Conservation (phyloP, 108 stramenopile genomes). For the Schizochytrium sp. region DNA sequence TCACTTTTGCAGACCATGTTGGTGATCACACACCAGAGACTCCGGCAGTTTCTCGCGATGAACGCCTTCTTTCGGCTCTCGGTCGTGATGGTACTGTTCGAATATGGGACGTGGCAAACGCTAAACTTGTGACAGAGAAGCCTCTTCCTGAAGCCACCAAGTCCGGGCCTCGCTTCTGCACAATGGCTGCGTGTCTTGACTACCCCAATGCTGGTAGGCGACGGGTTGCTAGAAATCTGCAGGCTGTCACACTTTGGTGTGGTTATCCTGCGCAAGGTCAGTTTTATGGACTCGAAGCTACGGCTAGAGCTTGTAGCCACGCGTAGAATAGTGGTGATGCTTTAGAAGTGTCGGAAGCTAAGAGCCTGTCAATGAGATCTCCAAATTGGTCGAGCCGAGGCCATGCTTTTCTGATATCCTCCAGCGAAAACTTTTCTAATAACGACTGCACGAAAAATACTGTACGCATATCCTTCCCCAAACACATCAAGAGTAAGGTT, state of each 20-base stretch:
- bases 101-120: slow-evolving; percentile 1
- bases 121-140: not conserved
- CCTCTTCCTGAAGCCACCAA: not conserved
- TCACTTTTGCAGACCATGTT: not conserved
- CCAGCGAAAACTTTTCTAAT: not conserved
- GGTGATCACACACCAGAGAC: not conserved
- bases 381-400: not conserved
- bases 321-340: not conserved
- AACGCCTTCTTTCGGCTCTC: not conserved
- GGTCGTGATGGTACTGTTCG: not conserved
- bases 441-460: not conserved
- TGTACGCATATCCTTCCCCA: not conserved
- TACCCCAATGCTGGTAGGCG: not conserved
- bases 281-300: not conserved
- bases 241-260: not conserved
- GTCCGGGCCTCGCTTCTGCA: not conserved
- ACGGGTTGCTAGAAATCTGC: not conserved
- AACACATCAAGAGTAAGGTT: not conserved
- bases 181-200: not conserved
- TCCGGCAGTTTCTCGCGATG: not conserved
- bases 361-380: not conserved
- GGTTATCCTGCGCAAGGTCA: not conserved
- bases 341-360: not conserved
- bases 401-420: not conserved
- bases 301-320: not conserved